These are phyloP conservation scores for Suhomyces sp. DNA, from an alignment of 805 yeast genomes.

Conservation along the genomic window DNA sequence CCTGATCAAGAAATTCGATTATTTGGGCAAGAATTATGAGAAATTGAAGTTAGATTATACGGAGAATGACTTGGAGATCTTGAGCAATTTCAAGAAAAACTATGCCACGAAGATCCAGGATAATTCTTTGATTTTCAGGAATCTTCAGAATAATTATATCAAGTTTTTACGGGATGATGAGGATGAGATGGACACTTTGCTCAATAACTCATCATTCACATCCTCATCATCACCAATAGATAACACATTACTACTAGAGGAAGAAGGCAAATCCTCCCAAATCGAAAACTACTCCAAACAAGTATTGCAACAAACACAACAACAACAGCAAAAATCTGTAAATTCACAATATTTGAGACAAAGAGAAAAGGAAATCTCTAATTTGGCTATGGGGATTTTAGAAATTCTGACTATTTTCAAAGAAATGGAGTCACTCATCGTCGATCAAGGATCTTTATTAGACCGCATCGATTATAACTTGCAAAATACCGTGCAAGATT, in stretches of 20 bases:
- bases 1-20: conserved; percentile 64
- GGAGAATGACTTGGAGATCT: conserved; percentile 57
- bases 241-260: conserved; percentile 9
- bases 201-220: conserved; percentile 6
- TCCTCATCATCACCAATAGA: conserved; percentile 6
- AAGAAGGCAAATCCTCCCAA: conserved; percentile 31
- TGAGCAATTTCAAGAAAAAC: conserved; percentile 77
- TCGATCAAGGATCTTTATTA: conserved; percentile 92
- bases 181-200: conserved; percentile 42
- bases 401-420: conserved; percentile 92
- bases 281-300: conserved; percentile 54
- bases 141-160: conserved; percentile 85
- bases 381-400: conserved; percentile 88
- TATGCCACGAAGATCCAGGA: conserved; percentile 85
- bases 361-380: conserved; percentile 86
- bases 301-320: conserved; percentile 52
- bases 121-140: conserved; percentile 72
- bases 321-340: conserved; percentile 37
- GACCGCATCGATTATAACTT: conserved; percentile 94
- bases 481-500: conserved; percentile 72
- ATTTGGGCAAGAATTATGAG: conserved; percentile 39
- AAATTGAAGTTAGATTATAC: conserved; percentile 39
- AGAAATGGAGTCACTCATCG: conserved; percentile 86
- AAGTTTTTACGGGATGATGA: conserved; percentile 82
- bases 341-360: conserved; percentile 49